phyloP scores from a whole-genome alignment of 1,139 yeast species.

The Hemisphaericaspora xylofermentans region DNA sequence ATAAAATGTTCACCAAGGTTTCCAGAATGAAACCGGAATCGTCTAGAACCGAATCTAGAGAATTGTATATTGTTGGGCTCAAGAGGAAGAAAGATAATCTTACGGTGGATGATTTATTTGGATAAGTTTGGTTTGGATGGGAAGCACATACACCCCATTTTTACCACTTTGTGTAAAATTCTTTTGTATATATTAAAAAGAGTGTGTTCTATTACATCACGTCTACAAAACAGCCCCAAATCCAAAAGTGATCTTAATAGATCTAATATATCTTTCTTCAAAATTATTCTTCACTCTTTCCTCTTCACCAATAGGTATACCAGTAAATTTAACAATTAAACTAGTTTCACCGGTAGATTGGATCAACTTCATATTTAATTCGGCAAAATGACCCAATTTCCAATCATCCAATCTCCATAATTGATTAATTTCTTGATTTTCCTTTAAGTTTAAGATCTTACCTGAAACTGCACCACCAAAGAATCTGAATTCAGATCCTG shows the following conservation, averaged over 20 bases:
- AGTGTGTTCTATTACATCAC: neutral
- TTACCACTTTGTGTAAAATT: neutral
- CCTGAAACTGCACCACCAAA: slow-evolving; percentile 92
- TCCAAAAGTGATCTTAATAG: slow-evolving; percentile 90
- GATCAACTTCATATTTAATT: slow-evolving; percentile 60
- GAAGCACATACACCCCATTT: neutral
- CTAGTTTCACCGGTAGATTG: slow-evolving; percentile 83
- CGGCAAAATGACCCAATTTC: slow-evolving; percentile 81
- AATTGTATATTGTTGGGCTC: slow-evolving; percentile 36
- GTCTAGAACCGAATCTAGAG: slow-evolving; percentile 41
- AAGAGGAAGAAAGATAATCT: slow-evolving; percentile 12
- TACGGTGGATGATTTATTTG: slow-evolving; percentile 3
- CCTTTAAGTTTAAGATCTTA: slow-evolving; percentile 57
- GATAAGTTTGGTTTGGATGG: neutral
- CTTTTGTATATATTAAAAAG: neutral
- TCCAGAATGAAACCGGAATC: slow-evolving; percentile 36
- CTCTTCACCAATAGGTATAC: slow-evolving; percentile 98
- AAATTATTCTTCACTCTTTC: slow-evolving; percentile 84
- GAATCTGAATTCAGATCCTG: slow-evolving; percentile 63
- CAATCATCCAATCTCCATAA: slow-evolving; percentile 88
- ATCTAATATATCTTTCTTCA: slow-evolving; percentile 81
- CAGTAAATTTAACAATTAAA: slow-evolving; percentile 75
- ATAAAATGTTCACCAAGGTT: slow-evolving; percentile 32
- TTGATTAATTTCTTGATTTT: slow-evolving; percentile 60
- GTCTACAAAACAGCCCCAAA: slow-evolving; percentile 75